Evolutionary conservation across 257 asterid genomes (phyloP).

Genomic region (Petunia secreta): DNA sequence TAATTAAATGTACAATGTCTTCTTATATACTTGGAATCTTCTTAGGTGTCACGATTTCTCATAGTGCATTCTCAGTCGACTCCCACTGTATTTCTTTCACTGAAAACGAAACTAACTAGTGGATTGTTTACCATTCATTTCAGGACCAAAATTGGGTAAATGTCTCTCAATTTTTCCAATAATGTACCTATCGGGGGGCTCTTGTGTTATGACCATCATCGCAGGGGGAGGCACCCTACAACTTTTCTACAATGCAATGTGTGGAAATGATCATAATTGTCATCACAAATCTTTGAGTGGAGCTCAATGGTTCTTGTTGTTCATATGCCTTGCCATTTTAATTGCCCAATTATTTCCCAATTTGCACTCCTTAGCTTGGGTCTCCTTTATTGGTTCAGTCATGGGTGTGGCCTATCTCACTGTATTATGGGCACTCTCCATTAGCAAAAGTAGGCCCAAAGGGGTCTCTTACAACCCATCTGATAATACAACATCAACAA

Average conservation of each 20-base stretch:
- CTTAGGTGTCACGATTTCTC: no score
- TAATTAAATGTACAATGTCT: no score
- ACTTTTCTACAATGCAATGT: conserved; percentile 35
- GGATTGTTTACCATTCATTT: neutral
- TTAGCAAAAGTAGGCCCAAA: conserved; percentile 32
- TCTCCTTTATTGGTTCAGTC: conserved; percentile 57
- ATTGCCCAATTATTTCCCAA: conserved; percentile 60
- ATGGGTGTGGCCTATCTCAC: conserved; percentile 46
- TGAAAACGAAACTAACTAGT: neutral
- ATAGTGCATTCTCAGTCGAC: neutral
- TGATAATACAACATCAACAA: neutral
- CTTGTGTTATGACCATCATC: conserved; percentile 57
- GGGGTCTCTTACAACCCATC: conserved; percentile 21
- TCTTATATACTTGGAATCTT: no score
- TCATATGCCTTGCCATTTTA: conserved; percentile 53
- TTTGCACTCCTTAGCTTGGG: conserved; percentile 51
- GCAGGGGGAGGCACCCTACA: conserved; percentile 56
- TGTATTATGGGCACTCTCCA: conserved; percentile 48
- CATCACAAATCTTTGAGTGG: conserved; percentile 36
- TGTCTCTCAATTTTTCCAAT: conserved; percentile 62
- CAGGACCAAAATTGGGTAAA: conserved; percentile 70
- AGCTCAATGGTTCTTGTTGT: conserved; percentile 61
- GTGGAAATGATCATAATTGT: conserved; percentile 34
- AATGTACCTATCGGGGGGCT: conserved; percentile 67
- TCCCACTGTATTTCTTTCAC: neutral